Evolutionary conservation across 2,329 filamentous ascomycete species (phyloP), one percentile per base, ranked within the genome.

Genomic region (Hawksworthiomyces lignivorus): DNA sequence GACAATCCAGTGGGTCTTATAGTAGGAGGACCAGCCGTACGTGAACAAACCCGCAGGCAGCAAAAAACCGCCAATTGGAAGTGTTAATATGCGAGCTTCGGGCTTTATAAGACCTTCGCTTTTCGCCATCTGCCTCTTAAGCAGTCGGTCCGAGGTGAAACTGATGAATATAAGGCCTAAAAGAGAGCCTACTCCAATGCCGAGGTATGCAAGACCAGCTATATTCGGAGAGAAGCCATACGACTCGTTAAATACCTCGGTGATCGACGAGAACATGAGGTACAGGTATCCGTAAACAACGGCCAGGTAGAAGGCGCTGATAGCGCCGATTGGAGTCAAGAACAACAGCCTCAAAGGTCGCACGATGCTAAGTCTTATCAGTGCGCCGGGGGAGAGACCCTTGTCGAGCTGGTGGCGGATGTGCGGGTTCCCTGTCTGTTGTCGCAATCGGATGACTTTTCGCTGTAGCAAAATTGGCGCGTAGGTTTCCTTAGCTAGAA

Each of bases 41-140:
- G 70, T 65, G 51, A 81, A 77, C 22, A 80, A 59, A 0, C 71
- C 70, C 1, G 67, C 55, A 0, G 76, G 75, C 1, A 81, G 67
- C n/a, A 75, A 46, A 3, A 69, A 36, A 22, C 62, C 11, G 66
- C 58, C 4, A 70, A 61, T 28, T 78, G 62, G 0, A 69, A 64
- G 0, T 67, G 66, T 0, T n/a, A n/a, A n/a, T n/a, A 50, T 38
- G 28, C 47, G 44, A 41, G 52, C 50, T 29, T 54, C 52, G 4
- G 54, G 55, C 34, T 26, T 40, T 34, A 37, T 19, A 3, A 61
- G 19, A 28, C 52, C 48, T 39, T 28, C 1, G 28, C 28, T 11
- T 54, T 46, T 72, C 18, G 72, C 74, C 11, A n/a, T n/a, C n/a
- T n/a, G n/a, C n/a, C 67, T 68, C 47, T 71, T 62, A 45, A 79